Evolutionary conservation across 208 protist species (phyloP).

Genomic region (Acanthamoeba sp.): DNA sequence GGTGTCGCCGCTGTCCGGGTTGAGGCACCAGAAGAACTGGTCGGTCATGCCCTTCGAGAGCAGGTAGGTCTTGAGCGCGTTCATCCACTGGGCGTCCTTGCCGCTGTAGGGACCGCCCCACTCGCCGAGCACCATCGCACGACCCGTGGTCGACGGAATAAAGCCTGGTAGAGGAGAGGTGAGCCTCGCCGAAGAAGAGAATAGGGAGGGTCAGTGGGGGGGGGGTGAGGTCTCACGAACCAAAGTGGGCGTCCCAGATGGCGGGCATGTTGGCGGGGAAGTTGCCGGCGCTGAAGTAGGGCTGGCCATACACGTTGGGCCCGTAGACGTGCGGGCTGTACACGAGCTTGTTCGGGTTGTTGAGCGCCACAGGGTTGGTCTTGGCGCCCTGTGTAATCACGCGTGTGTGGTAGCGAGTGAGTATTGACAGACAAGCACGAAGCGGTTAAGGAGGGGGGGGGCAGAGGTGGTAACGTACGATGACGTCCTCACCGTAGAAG

Average conservation of each 20-base stretch:
- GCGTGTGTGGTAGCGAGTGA: no score
- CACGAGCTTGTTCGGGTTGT: conserved; percentile 74
- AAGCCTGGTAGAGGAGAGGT: no score
- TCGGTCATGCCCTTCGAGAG: conserved; percentile 64
- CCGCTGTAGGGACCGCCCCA: conserved; percentile 72
- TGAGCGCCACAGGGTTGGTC: conserved; percentile 53
- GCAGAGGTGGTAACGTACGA: no score
- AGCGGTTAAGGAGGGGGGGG: no score
- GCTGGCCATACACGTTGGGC: conserved; percentile 71
- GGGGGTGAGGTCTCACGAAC: no score
- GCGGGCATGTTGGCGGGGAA: conserved; percentile 72
- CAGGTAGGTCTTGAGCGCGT: conserved; percentile 78
- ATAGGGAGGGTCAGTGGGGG: conserved; percentile 26
- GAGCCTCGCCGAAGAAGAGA: no score
- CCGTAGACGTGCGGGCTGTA: conserved; percentile 78
- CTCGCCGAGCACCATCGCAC: conserved; percentile 15
- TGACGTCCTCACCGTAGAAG: conserved; percentile 75
- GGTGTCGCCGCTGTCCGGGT: conserved; percentile 84
- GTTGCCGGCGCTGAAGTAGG: conserved; percentile 68
- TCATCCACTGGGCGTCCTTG: conserved; percentile 78
- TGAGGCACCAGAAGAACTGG: no score
- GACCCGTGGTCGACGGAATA: not conserved
- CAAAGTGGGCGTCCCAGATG: no score
- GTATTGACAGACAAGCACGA: no score
- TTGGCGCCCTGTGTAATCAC: conserved; percentile 54